Evolutionary conservation across 495 filamentous ascomycete genomes (phyloP), one percentile per base, ranked within the genome.

Genomic region (Neurospora africana): DNA sequence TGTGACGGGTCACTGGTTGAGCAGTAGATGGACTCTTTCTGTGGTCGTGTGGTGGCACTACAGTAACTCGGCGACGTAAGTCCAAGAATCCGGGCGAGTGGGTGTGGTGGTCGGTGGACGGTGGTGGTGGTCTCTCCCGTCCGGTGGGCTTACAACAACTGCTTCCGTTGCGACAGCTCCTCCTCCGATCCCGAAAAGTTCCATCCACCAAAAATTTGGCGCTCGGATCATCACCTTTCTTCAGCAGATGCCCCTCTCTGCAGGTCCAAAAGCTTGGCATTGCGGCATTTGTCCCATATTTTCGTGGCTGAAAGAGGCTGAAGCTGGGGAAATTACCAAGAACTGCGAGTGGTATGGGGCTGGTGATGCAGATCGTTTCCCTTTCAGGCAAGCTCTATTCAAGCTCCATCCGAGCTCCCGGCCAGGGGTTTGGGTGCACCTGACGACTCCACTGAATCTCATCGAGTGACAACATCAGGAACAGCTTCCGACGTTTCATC

Each of bases 181-280:
- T 65, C 53, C 3, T 70, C 36, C 27, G 41, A 58, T 78, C 77
- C 76, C 77, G 76, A 79, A 79, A 79, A 77, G 40, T 78, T 76
- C 77, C 77, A 71, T 72, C 39, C 19, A 19, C 53, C 53, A 71
- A 68, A 78, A 75, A 74, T 75, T 75, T 74, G 74, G 69, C 41
- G 70, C 41, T 58, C 67, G 17, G 41, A 40, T 68, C 40, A 67
- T 27, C 19, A 23, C 2, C 27, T 71, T 61, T 61, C 23, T 65
- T 65, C 53, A 33, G 7, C 27, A 9, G 15, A 33, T 65, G 27
- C 53, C 53, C 53, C 53, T 65, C 53, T 61, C 53, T 65, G 53
- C 53, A 65, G 53, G 53, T 65, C 53, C 53, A 33, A 65, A 61
- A 19, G 15, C 53, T 65, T 65, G 53, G 53, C 53, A 33, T 65